Conservation (phyloP, 495 filamentous ascomycete species). For the Usnea hakonensis region DNA sequence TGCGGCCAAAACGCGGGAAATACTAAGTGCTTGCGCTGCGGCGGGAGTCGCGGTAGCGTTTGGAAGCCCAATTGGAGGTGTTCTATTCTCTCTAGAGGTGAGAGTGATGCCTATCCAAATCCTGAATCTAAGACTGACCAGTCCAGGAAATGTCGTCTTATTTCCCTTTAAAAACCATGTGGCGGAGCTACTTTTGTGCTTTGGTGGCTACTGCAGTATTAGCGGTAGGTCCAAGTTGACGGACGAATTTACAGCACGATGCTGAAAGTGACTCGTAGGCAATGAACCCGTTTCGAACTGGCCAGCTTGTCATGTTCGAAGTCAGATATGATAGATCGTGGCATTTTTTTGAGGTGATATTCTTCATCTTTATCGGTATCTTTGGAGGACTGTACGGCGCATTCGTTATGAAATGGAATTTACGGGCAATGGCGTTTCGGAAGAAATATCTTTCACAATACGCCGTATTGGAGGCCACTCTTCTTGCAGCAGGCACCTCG, state of each 20-base stretch:
- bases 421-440: constrained; percentile 81
- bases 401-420: constrained; percentile 98
- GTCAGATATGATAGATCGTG: constrained; percentile 92
- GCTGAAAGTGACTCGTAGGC: constrained; percentile 34
- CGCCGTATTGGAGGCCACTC: constrained; percentile 78
- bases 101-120: not conserved
- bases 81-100: constrained; percentile 88
- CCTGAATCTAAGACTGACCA: constrained; percentile 7
- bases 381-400: constrained; percentile 96
- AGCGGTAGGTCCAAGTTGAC: constrained; percentile 45
- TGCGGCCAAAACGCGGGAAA: constrained; percentile 91
- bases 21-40: constrained; percentile 87
- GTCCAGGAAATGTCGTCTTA: constrained; percentile 87
- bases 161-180: constrained; percentile 95
- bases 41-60: constrained; percentile 96
- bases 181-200: constrained; percentile 97
- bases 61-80: constrained; percentile 93
- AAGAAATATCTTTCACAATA: constrained; percentile 87
- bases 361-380: constrained; percentile 83
- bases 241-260: not conserved
- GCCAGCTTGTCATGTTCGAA: constrained; percentile 99
- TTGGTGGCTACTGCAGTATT: constrained; percentile 90
- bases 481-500: constrained; percentile 76
- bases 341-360: constrained; percentile 95
- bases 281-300: constrained; percentile 96